Evolutionary conservation across 106 monocot species (phyloP), one percentile per base, ranked within the genome.

Genomic region (Ottelia alismoides): DNA sequence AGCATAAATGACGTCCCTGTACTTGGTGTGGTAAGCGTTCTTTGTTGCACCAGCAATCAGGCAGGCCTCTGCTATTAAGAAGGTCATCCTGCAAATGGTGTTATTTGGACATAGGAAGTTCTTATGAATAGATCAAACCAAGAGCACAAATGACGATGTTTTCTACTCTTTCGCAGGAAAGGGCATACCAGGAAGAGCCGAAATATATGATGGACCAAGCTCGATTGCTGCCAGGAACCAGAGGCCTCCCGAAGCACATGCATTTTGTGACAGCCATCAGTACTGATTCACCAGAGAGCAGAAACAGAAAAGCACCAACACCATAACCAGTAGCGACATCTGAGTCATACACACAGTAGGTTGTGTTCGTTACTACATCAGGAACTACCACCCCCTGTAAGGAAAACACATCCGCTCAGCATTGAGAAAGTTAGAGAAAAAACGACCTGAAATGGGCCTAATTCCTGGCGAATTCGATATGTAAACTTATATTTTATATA

Each of bases 201-300:
- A 98, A 98, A 58, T 89, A 98, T 67, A 98, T 89, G 18, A 98
- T 98, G 22, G 96, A 79, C 96, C 96, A 98, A 27, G 96, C 96
- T 66, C 96, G 75, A 57, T 53, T 85, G 23, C 73, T 64, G 26
- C 96, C 96, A 19, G 96, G 89, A 25, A 81, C 81, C 63, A 98
- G 69, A 25, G 96, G 96, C 48, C 53, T 66, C 35, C 96, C 89
- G 44, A 98, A 98, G 55, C 88, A 98, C 96, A 98, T 74, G 70
- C 96, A 98, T 60, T 74, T 89, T 1, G 96, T 98, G 27, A 98
- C 74, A 16, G 51, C 71, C 96, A 98, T 98, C 1, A 98, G 64
- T 6, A 89, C 55, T 11, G 76, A 69, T 51, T 98, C 77, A 21
- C 81, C 63, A 22, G 85, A 74, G 52, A 98, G 52, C 20, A 85